Evolutionary conservation across 2,329 filamentous ascomycete genomes (phyloP), one percentile per base, ranked within the genome.

Genomic region (Calonectria pseudoreteaudii): DNA sequence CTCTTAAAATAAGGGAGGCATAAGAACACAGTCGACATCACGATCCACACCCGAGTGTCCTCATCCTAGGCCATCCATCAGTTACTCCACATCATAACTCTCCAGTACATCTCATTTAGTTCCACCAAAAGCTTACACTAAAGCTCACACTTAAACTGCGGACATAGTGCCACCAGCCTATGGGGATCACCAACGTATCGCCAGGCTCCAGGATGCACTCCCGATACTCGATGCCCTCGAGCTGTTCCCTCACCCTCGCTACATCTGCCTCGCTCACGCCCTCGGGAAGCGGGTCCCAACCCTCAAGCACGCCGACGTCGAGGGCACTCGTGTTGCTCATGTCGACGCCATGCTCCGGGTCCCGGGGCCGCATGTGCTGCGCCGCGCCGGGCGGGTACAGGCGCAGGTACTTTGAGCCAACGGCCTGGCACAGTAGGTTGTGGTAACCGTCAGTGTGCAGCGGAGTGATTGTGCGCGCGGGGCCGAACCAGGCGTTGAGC

Each of bases 131-230:
- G 82, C 95, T 98, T 16, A 98, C 95, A 78, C 96, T 98, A 81
- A 98, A 96, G 81, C 96, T 98, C 26, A 94, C 91, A 71, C 92
- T 95, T 80, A 98, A 82, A 65, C 95, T 95, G 73, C 94, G 89
- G 4, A 98, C 94, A 84, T 98, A 98, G 87, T 99, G 97, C 97
- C 97, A 99, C 96, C 97, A 99, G 0, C 96, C 97, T 7, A 95
- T 89, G 0, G 97, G 97, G 68, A 99, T 94, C 82, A 98, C 97
- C 68, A 99, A 83, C 76, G 92, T 94, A 68, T 99, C 95, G 0
- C 96, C 97, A 0, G 94, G 93, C 36, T 90, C 91, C 8, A 99
- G 85, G 1, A 98, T 89, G 70, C 93, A 93, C 81, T 99, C 97
- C 41, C 94, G 85, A 81, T 93, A 96, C 68, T 90, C 86, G 2